Evolutionary conservation across 2,329 filamentous ascomycete genomes (phyloP), one percentile per base, ranked within the genome.

Genomic region (Arthrinium puccinioides): DNA sequence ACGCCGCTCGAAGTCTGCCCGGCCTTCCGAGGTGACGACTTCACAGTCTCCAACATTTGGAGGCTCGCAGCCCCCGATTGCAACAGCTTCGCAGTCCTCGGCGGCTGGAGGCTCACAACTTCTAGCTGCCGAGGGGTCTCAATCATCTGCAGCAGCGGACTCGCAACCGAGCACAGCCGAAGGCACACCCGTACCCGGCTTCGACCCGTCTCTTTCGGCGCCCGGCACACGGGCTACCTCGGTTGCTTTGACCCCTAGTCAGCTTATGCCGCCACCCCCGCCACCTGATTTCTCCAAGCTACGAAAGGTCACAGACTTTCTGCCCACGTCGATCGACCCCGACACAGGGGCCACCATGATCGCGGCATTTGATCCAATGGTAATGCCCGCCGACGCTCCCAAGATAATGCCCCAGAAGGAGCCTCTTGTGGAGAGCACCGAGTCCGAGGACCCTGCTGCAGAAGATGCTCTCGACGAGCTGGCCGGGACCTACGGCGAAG

Each of bases 391-490:
- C 28, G 42, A 43, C 16, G 29, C 46, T n/a, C 43, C 45, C 4
- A 47, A 46, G 20, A 28, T 44, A 15, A 34, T 18, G 7, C 15
- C 28, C 4, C 44, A 42, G 21, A 52, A 49, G 19, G 52, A 54
- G 11, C n/a, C n/a, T n/a, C 38, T 59, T 11, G 41, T 36, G 5
- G 52, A 55, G 11, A 52, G 50, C 13, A 42, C 57, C 10, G 47
- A 41, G 21, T 51, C 49, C 6, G 54, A 55, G 25, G 48, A 59
- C 24, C 55, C 55, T 9, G 51, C 65, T 48, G 44, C 61, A 54
- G 53, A 65, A 55, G 39, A 68, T 43, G 50, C 62, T 53, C 47
- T 72, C 57, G 44, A 72, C 60, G 33, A 70, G 41, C 38, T 72
- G 41, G 42, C 64, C 10, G 44, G 48, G 16, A 39, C 43, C 1